Conservation (phyloP, 352 stramenopile species). For the Pythium aphanidermatum region DNA sequence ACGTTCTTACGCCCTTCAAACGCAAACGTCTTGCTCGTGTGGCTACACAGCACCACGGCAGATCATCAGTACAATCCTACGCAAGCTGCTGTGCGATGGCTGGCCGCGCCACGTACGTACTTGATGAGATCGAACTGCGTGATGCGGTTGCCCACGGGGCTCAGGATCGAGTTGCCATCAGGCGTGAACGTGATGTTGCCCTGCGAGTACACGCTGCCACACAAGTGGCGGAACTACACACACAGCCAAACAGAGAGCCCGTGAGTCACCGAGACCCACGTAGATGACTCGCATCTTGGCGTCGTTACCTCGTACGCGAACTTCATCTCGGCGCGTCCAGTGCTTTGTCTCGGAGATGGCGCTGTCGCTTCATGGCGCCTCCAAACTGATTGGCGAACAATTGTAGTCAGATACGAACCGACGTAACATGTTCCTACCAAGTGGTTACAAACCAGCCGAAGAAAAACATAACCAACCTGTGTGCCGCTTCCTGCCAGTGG, state of each 20-base stretch:
- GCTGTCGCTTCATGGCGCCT: conserved; percentile 11
- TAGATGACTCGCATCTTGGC: too few species aligned
- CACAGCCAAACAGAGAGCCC: background rate
- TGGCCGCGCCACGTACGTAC: conserved; percentile 30
- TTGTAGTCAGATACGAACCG: too few species aligned
- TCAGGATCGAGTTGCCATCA: conserved; percentile 90
- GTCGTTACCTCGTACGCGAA: conserved; percentile 83
- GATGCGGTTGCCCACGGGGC: conserved; percentile 92
- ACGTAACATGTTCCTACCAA: too few species aligned
- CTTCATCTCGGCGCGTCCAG: conserved; percentile 85
- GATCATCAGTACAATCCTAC: conserved; percentile 3
- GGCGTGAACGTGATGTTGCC: conserved; percentile 92
- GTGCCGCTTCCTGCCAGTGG: conserved; percentile 10
- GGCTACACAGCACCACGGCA: conserved; percentile 24
- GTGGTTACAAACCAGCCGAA: too few species aligned
- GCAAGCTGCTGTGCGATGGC: conserved; percentile 1
- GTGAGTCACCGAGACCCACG: background rate
- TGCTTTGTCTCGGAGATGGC: too few species aligned
- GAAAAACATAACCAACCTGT: too few species aligned
- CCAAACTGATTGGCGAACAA: conserved; percentile 26
- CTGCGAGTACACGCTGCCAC: conserved; percentile 91
- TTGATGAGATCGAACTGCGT: conserved; percentile 93
- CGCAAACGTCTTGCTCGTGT: conserved; percentile 85
- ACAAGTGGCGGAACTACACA: conserved; percentile 87
- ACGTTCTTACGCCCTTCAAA: conserved; percentile 92